phyloP scores from a whole-genome alignment of 305 asterid genomes.

The Ilex paraguariensis region DNA sequence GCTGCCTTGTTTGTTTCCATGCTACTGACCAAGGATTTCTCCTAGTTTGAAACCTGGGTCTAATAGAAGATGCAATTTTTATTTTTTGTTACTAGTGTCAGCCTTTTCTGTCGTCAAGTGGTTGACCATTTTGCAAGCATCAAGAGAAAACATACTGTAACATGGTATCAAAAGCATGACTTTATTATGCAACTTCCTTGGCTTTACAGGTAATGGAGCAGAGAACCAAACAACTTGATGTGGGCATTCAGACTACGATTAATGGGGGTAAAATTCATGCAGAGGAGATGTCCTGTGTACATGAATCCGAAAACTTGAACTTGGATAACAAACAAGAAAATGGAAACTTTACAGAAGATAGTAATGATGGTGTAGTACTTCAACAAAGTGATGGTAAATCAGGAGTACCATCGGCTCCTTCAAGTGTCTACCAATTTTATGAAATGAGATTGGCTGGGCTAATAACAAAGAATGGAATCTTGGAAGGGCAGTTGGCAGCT shows the following conservation, averaged over 20 bases:
- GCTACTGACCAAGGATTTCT: no score
- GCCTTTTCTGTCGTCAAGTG: no score
- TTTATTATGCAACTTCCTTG: not conserved
- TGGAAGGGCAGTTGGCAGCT: constrained; percentile 77
- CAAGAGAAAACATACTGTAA: no score
- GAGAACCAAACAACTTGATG: constrained; percentile 25
- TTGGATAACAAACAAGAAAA: constrained; percentile 45
- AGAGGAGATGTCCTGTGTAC: constrained; percentile 39
- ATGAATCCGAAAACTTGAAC: constrained; percentile 42
- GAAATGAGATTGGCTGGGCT: constrained; percentile 68
- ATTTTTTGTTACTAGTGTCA: no score
- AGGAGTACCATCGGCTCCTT: constrained; percentile 36
- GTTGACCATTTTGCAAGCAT: no score
- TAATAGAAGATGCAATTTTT: no score
- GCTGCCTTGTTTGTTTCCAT: no score
- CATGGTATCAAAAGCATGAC: no score
- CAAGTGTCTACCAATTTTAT: constrained; percentile 48
- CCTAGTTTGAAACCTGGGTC: no score
- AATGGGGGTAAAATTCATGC: constrained; percentile 32
- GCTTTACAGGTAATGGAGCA: constrained; percentile 55
- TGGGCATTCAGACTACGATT: not conserved
- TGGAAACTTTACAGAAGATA: constrained; percentile 43
- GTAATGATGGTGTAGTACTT: constrained; percentile 34
- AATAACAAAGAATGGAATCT: constrained; percentile 52
- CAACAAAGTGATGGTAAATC: constrained; percentile 61